These are phyloP conservation scores for Saccharomycopsis malanga DNA, from an alignment of 805 yeast genomes.

Conservation along the genomic window DNA sequence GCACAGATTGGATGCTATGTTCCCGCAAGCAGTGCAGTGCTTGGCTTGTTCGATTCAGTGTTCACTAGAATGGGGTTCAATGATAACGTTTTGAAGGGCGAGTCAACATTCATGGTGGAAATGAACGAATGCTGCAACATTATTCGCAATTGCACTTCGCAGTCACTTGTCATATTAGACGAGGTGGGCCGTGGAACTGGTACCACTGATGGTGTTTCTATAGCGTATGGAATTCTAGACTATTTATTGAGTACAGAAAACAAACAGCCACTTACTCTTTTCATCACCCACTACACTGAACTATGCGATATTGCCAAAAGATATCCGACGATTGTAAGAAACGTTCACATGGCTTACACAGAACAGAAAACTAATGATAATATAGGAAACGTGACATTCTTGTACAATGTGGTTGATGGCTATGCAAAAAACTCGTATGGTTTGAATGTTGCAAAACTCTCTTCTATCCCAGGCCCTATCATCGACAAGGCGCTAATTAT, in stretches of 20 bases:
- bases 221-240: slow-evolving; percentile 66
- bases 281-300: slow-evolving; percentile 80
- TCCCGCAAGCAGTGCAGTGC: slow-evolving; percentile 53
- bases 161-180: slow-evolving; percentile 59
- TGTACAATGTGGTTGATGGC: slow-evolving; percentile 46
- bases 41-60: slow-evolving; percentile 61
- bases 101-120: slow-evolving; percentile 80
- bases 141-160: slow-evolving; percentile 40
- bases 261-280: slow-evolving; percentile 42
- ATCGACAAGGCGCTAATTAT: slow-evolving; percentile 38
- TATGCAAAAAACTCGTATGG: slow-evolving; percentile 67
- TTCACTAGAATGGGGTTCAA: slow-evolving; percentile 72
- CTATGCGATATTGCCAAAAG: slow-evolving; percentile 44
- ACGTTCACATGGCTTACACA: slow-evolving; percentile 67
- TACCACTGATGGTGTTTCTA: slow-evolving; percentile 72
- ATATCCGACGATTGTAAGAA: slow-evolving; percentile 38
- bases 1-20: slow-evolving; percentile 73
- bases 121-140: slow-evolving; percentile 59
- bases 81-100: slow-evolving; percentile 67
- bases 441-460: slow-evolving; percentile 74
- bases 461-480: slow-evolving; percentile 47
- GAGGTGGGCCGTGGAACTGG: slow-evolving; percentile 72
- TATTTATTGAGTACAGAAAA: slow-evolving; percentile 38
- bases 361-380: slow-evolving; percentile 32
- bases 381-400: slow-evolving; percentile 38